Base-by-base conservation (phyloP, 2,329 filamentous ascomycete genomes). In the Trichoderma breve region DNA sequence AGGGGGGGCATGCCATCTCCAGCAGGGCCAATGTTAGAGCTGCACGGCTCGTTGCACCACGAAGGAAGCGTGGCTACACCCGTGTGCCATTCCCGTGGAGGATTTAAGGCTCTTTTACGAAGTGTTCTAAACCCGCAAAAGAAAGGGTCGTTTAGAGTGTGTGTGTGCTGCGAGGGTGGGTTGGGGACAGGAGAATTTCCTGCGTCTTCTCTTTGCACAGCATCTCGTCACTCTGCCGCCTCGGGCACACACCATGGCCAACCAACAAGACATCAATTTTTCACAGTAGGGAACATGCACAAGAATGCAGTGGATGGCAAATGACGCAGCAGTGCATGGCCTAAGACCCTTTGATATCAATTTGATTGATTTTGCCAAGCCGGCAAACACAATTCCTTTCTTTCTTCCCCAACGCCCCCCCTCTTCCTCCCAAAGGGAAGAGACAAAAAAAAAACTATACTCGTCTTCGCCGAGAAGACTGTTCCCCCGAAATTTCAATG, bases 21-120 rank as follows among this genome's bases (percentile, higher is more conserved):
- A 14, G 26, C 11, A 58, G 32, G 51, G 53, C 51, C 64, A 53
- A 57, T 26, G 26, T 53, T 47, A 18, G 36, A 57, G 34, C 18
- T 43, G 64, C 34, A 62, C 62, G 32, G 47, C 32, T 57, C 18
- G 64, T 30, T 57, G n/a, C 64, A 67, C 32, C 30, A 21, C 28
- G 34, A 21, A 34, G 32, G 26, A 43, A 58, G 61, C 51, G 62
- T 60, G 53, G 69, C 62, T 66, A 66, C 61, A 71, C 47, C 69
- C 61, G 69, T 66, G 61, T 65, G 61, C 61, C 61, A 71, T 71
- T 66, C 34, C 69, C 69, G 69, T 9, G 65, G n/a, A 68, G 64
- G 64, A 66, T 57, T 57, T 30, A 36, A 66, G 32, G 8, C 21
- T 39, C 24, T 47, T 26, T 18, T 28, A 55, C 57, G 4, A 21